A percentile compares a stretch with the other conserved stretches of the same genome.
Evolutionary conservation across 1,284 basidiomycete genomes (phyloP).

Genomic region (Mycocalia duriaeana): DNA sequence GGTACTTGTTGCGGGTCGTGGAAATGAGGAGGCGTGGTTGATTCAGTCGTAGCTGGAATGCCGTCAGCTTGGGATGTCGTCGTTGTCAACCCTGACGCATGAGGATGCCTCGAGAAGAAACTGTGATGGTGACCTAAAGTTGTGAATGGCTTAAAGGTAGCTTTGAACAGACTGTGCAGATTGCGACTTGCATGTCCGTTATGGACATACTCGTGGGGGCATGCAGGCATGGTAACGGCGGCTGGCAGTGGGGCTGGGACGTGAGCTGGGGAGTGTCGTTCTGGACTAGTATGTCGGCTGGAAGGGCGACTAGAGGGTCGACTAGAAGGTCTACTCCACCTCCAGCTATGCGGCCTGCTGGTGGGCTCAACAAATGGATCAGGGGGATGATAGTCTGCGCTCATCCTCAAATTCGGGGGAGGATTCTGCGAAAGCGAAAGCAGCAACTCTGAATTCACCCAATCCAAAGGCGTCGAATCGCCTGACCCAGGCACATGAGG

Average conservation of each 20-base stretch:
- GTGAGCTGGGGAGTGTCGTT: not conserved
- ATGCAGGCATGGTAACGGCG: not conserved
- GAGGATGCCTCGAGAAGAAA: constrained; percentile 24
- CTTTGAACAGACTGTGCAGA: constrained; percentile 49
- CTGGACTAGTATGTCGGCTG: constrained; percentile 1
- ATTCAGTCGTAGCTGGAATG: not conserved
- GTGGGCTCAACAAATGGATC: constrained; percentile 6
- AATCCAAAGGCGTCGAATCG: constrained; percentile 54
- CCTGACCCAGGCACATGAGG: constrained; percentile 40
- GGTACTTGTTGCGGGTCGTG: constrained; percentile 4
- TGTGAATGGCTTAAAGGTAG: constrained; percentile 60
- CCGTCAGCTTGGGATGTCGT: not conserved
- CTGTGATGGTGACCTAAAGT: constrained; percentile 32
- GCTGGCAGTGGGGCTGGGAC: constrained; percentile 1
- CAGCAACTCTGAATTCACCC: constrained; percentile 79
- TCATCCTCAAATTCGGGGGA: not conserved
- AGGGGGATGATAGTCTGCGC: not conserved
- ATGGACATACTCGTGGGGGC: constrained; percentile 40
- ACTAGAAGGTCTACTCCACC: constrained; percentile 27
- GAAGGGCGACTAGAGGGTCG: constrained; percentile 4
- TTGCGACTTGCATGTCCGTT: constrained; percentile 39
- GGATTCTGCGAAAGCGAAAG: constrained; percentile 36
- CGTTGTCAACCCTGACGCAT: too few relatives aligned
- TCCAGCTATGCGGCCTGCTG: constrained; percentile 25
- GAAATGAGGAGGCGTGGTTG: not conserved